Evolutionary conservation across 768 basidiomycete species (phyloP).

Genomic region (Tremella fuciformis): DNA sequence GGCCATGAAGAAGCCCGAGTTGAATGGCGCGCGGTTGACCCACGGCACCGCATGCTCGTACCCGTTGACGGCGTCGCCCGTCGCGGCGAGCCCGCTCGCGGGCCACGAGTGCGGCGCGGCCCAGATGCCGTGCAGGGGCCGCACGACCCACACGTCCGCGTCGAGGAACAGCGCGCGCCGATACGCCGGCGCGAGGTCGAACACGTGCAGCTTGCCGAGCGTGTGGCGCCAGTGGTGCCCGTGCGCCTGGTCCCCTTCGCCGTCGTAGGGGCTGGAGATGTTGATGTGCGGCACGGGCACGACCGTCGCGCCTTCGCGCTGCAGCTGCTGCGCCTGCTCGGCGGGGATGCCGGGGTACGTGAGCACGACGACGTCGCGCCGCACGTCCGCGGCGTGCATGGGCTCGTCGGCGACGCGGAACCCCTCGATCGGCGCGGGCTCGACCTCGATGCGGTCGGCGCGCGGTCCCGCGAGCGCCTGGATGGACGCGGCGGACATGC

Average conservation of each 20-base stretch:
- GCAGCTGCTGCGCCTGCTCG: background rate
- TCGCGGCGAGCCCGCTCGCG: background rate
- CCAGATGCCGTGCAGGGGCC: background rate
- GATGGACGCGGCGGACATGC: too few relatives aligned
- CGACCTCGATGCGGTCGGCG: too few relatives aligned
- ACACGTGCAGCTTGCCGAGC: background rate
- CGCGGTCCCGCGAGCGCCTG: too few relatives aligned
- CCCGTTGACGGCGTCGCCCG: background rate
- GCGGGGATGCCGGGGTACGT: conserved; percentile 1
- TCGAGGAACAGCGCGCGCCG: background rate
- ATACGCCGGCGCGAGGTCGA: background rate
- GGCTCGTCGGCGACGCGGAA: too few relatives aligned
- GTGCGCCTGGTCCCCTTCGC: background rate
- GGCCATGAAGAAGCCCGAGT: conserved; percentile 2
- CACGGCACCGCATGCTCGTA: background rate
- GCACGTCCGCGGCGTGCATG: background rate
- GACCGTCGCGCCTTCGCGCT: background rate
- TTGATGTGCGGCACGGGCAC: background rate
- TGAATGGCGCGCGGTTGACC: background rate
- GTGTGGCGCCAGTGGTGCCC: background rate
- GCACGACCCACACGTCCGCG: background rate
- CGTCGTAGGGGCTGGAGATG: background rate
- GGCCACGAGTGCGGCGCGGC: background rate
- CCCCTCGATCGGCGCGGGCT: too few relatives aligned
- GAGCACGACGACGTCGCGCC: background rate